Base-by-base conservation (phyloP, 208 protist species). In the Leishmania aethiopica region DNA sequence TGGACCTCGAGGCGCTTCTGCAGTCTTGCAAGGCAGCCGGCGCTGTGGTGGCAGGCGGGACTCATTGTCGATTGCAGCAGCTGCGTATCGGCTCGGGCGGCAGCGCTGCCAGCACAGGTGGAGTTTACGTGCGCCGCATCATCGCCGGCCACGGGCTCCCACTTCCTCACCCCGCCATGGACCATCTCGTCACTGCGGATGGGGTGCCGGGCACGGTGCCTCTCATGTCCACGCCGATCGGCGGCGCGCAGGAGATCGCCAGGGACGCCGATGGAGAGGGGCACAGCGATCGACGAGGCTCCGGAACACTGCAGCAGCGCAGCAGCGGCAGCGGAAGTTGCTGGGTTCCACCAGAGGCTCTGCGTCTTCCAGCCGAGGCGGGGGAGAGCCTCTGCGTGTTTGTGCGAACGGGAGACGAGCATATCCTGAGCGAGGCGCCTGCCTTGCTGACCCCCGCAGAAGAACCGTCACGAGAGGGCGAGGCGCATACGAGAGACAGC, bases 41-140 rank as follows among this genome's bases (percentile, higher is more conserved):
- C 32, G 53, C 15, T 22, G 51, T 64, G 37, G 28, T 59, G 19
- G 40, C 60, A 28, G n/a, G 47, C 19, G 80, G 80, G 64, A 11
- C 60, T 0, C 59, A 28, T 64, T 74, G 69, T 2, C 83, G 83
- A 4, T 45, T 89, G n/a, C 80, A 84, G 25, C 76, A 90, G 69
- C 83, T 89, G 67, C 92, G 71, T 69, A 88, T 88, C n/a, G 84
- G 28, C 77, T 22, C 35, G 2, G 37, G 42, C 1, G 60, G 72
- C 60, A 47, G n/a, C n/a, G 40, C 60, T 5, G 19, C 40, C 22
- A 49, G 64, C 32, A 80, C 78, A 28, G 83, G 84, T 25, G 86
- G 82, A 8, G 45, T 94, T 32, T 93, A 89, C 76, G 78, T 96
- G 22, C 88, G 93, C 5, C 91, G 93, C n/a, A 80, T 96, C 19